phyloP scores from a whole-genome alignment of 2,329 filamentous ascomycete genomes.

The Aspergillus candidus region DNA sequence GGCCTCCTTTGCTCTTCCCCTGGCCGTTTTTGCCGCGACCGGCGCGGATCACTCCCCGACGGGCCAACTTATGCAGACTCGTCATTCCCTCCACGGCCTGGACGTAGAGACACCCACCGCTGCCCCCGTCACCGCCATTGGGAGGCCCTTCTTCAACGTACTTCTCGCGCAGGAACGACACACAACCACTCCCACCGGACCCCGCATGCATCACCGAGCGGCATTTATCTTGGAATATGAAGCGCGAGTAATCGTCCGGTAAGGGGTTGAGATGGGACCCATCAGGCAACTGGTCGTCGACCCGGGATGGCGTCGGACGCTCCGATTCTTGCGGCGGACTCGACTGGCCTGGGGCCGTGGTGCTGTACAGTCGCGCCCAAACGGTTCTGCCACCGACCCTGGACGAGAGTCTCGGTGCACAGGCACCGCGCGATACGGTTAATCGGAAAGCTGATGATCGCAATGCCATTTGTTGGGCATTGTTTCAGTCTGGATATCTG shows the following conservation, averaged over 20 bases:
- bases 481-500: no score
- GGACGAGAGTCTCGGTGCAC: no score
- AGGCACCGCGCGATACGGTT: no score
- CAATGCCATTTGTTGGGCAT: no score
- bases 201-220: slow-evolving; percentile 72
- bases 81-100: slow-evolving; percentile 89
- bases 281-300: slow-evolving; percentile 17
- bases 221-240: slow-evolving; percentile 83
- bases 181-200: slow-evolving; percentile 80
- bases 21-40: slow-evolving; percentile 42
- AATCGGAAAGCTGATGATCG: no score
- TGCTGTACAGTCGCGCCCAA: slow-evolving; percentile 19
- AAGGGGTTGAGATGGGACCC: slow-evolving; percentile 65
- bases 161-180: slow-evolving; percentile 88
- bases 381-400: no score
- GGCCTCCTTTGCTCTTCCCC: slow-evolving; percentile 53
- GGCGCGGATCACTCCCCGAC: slow-evolving; percentile 57
- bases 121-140: slow-evolving; percentile 91
- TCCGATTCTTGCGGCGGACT: not conserved
- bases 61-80: slow-evolving; percentile 82
- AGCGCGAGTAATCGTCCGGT: slow-evolving; percentile 75
- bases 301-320: slow-evolving; percentile 5
- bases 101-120: slow-evolving; percentile 87
- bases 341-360: slow-evolving; percentile 2
- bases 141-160: slow-evolving; percentile 82